A percentile compares a stretch with the other conserved stretches of the same genome.
These are phyloP conservation scores for Eutrema japonicum DNA, from an alignment of 345 rosid genomes.

Conservation along the genomic window DNA sequence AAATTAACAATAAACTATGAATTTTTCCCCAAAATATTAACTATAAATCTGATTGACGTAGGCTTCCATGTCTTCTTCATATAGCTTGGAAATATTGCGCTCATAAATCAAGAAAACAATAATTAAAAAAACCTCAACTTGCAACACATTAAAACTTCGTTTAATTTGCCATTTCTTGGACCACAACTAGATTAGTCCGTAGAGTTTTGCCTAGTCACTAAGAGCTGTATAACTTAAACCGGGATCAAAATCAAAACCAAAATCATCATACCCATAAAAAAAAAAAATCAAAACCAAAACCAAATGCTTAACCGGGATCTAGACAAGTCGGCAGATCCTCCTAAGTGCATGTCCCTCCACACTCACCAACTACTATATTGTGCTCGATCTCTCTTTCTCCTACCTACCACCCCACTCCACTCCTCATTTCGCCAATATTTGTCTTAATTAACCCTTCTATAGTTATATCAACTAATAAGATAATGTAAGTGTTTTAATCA, in stretches of 20 bases:
- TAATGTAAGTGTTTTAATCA: conserved; percentile 22
- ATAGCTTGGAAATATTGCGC: conserved; percentile 1
- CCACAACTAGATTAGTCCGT: neutral
- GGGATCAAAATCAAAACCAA: neutral
- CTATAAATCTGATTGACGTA: neutral
- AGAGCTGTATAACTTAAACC: conserved; percentile 22
- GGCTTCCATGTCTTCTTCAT: conserved; percentile 7
- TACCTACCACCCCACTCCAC: conserved; percentile 47
- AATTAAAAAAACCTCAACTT: neutral
- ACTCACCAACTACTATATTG: conserved; percentile 34
- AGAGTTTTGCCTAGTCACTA: conserved; percentile 4
- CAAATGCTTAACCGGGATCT: conserved; percentile 30
- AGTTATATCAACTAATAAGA: neutral
- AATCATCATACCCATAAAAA: neutral
- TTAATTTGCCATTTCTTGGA: conserved; percentile 9
- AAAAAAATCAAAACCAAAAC: conserved; percentile 5
- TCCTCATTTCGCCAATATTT: conserved; percentile 24
- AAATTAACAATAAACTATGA: too few relatives aligned
- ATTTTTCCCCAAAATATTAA: too few relatives aligned
- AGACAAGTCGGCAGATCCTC: conserved; percentile 37
- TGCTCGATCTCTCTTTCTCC: conserved; percentile 37
- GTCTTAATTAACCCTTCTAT: conserved; percentile 18
- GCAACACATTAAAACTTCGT: conserved; percentile 16
- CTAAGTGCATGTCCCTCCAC: conserved; percentile 31
- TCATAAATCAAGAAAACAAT: conserved; percentile 1